These are phyloP conservation scores for Cystofilobasidium ferigula DNA, from an alignment of 768 basidiomycete genomes.

Conservation along the genomic window DNA sequence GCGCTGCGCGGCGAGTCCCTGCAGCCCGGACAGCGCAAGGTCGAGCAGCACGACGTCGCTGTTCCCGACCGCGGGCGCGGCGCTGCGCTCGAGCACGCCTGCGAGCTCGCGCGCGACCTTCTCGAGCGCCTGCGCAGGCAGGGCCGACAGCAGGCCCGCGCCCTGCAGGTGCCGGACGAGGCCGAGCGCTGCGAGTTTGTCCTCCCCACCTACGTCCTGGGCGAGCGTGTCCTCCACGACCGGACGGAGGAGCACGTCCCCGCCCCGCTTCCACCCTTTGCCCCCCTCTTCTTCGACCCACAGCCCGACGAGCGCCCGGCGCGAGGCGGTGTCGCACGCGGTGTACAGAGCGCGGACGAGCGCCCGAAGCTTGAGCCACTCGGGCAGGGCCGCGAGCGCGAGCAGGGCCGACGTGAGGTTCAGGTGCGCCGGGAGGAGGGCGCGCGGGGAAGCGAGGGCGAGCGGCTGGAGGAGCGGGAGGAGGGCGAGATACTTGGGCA, in stretches of 20 bases:
- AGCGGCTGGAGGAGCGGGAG: slow-evolving; percentile 14
- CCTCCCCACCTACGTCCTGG: slow-evolving; percentile 9
- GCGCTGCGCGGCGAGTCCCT: background rate
- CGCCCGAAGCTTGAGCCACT: slow-evolving; percentile 18
- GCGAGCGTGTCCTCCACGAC: slow-evolving; percentile 10
- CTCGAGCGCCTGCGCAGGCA: slow-evolving; percentile 18
- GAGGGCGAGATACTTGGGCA: slow-evolving; percentile 14
- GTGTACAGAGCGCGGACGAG: slow-evolving; percentile 15
- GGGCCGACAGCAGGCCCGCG: slow-evolving; percentile 17
- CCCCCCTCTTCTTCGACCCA: slow-evolving; percentile 15
- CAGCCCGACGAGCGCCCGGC: slow-evolving; percentile 21
- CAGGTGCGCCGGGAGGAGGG: slow-evolving; percentile 18
- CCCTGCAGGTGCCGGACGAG: slow-evolving; percentile 4
- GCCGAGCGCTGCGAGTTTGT: background rate
- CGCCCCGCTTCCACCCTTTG: slow-evolving; percentile 17
- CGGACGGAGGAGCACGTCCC: slow-evolving; percentile 19
- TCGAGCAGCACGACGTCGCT: background rate
- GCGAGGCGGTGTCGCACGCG: background rate
- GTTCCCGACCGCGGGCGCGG: background rate
- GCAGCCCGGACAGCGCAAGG: background rate
- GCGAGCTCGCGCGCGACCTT: slow-evolving; percentile 10
- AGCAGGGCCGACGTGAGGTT: slow-evolving; percentile 22
- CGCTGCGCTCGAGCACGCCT: background rate
- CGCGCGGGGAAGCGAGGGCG: background rate
- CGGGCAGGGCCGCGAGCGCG: slow-evolving; percentile 16